These are phyloP conservation scores for Podaxis sp. DNA, from an alignment of 768 basidiomycete species.

Conservation along the genomic window DNA sequence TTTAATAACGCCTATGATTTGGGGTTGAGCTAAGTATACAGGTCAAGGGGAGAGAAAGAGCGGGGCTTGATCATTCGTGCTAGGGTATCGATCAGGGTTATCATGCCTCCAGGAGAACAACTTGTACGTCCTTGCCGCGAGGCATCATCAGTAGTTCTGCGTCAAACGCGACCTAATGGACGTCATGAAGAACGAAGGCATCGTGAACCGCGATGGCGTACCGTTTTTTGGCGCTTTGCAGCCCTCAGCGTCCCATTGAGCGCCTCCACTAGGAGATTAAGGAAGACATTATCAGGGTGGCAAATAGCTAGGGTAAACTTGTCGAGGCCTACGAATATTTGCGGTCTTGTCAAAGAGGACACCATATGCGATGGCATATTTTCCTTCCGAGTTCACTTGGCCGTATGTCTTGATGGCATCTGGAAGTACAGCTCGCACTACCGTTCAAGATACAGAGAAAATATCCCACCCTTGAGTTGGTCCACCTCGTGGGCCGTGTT, in stretches of 20 bases:
- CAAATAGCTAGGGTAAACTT: background rate
- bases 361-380: conserved; percentile 39
- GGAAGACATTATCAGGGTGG: background rate
- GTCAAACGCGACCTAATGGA: conserved; percentile 39
- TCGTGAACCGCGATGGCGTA: conserved; percentile 13
- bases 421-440: conserved; percentile 14
- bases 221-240: conserved; percentile 48
- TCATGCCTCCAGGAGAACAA: conserved; percentile 34
- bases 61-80: background rate
- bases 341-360: conserved; percentile 48
- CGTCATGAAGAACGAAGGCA: background rate
- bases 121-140: conserved; percentile 46
- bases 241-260: conserved; percentile 48
- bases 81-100: background rate
- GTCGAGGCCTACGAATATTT: conserved; percentile 37
- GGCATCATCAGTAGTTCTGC: conserved; percentile 52
- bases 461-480: background rate
- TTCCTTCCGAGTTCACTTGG: conserved; percentile 36
- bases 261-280: conserved; percentile 39
- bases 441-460: background rate
- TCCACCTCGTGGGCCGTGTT: background rate
- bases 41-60: too few species aligned
- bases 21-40: too few species aligned
- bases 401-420: conserved; percentile 47
- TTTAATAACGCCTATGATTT: too few species aligned